Base-by-base conservation (phyloP, 2,329 filamentous ascomycete genomes). In the Neoscytalidium dimidiatum region DNA sequence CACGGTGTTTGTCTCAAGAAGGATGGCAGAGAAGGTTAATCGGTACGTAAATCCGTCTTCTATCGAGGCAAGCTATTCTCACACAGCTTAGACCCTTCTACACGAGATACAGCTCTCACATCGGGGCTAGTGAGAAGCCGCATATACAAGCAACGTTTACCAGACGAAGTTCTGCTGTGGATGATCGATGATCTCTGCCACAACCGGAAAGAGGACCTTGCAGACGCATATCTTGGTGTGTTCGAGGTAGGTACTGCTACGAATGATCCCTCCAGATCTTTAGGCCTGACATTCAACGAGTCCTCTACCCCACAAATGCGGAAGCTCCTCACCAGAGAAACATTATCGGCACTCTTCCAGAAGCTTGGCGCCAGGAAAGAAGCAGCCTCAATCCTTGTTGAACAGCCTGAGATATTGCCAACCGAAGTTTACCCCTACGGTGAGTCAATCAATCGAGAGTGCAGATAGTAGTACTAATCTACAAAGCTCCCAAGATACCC, bases 81-180 rank as follows among this genome's bases (percentile, higher is more conserved):
- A 63, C 35, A 19, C 26, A 11, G 17, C 7, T 11, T 17, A 61
- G 64, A 65, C 13, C 26, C 43, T 19, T 43, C 57, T 9, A 53
- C 57, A 9, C 72, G 80, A 64, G 71, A 77, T n/a, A 73, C 79
- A 51, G 78, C 80, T 7, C 80, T 80, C 66, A 64, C 77, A 4
- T 74, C 77, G 48, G 81, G 81, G 0, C 80, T 81, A 66, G 75
- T 78, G 21, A 71, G 73, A 4, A 74, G 77, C 43, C 70, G 81
- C 17, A 78, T 80, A 49, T 71, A 70, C 4, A 67, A 72, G 14
- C 72, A 75, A 41, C 67, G 73, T 4, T 68, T 83, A 4, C 79
- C 80, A 2, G 68, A 71, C 29, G 75, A 76, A 33, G 58, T 82
- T 5, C 71, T 78, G 4, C 68, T 69, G 3, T 84, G 82, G 82